Base-by-base conservation (phyloP, 805 yeast species). In the Spathaspora sp. region DNA sequence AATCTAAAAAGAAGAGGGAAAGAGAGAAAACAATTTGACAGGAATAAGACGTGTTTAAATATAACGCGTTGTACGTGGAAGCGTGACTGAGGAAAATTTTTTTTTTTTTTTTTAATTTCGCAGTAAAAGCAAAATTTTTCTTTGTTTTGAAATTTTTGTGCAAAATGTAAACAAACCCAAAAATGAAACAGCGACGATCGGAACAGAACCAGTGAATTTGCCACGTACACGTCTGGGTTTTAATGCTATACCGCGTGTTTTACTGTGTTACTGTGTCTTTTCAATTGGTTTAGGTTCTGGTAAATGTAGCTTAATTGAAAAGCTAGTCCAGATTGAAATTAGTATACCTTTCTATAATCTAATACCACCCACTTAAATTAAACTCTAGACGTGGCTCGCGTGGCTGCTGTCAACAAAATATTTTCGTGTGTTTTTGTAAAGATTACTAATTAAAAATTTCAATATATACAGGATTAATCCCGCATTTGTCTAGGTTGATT, bases 21-120 rank as follows among this genome's bases (percentile, higher is more conserved):
- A 20, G 43, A 23, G 43, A 32, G 35, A 28, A 17, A 9, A 31
- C 26, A 40, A 50, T 39, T 16, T 11, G 20, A 28, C 39, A 14
- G 48, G 32, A 28, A 43, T 10, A 5, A 46, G 49, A 47, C 47
- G 47, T 40, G 50, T 48, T 43, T 44, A 35, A 35, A n/a, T 35
- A 35, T 35, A 35, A 16, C 40, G 40, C 40, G 40, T 29, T 28
- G 11, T 35, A 35, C n/a, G 38, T 8, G 38, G 29, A 29, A 35
- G 9, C 5, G 40, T 17, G 40, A 4, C 14, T 29, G 3, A 35
- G 14, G 18, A 35, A 29, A 29, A 29, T 4, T 29, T 29, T 29
- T 29, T 9, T 12, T 10, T 4, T 29, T 29, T 7, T 35, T 35
- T n/a, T n/a, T n/a, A n/a, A n/a, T n/a, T 35, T 35, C 17, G 40